These are phyloP conservation scores for Ichthyophthirius multifiliis DNA, from an alignment of 169 alveolate genomes.

Conservation along the genomic window DNA sequence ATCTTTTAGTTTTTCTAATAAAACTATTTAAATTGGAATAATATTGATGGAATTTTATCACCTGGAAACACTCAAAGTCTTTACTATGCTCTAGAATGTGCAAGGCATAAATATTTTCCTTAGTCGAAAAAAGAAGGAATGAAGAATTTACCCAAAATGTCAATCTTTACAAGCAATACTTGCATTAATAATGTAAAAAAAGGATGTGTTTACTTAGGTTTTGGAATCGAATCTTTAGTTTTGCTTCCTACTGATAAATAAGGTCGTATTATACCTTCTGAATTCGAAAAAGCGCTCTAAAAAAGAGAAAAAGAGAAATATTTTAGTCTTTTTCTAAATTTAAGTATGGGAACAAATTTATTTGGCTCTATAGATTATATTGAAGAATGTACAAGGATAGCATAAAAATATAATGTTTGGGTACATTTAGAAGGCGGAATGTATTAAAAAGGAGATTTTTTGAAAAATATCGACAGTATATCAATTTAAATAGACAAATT, in stretches of 20 bases:
- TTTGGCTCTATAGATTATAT: slow-evolving; percentile 43
- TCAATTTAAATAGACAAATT: neutral
- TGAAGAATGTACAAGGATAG: slow-evolving; percentile 33
- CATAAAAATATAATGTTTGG: slow-evolving; percentile 48
- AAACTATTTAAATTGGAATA: neutral
- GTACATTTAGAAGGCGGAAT: slow-evolving; percentile 52
- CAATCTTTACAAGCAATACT: neutral
- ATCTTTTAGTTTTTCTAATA: neutral
- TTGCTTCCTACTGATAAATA: neutral
- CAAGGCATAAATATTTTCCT: slow-evolving; percentile 16
- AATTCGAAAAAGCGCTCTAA: slow-evolving; percentile 9
- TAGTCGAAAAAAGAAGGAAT: slow-evolving; percentile 14
- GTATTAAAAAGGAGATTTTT: slow-evolving; percentile 35
- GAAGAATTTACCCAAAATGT: neutral
- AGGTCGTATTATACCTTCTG: slow-evolving; percentile 23
- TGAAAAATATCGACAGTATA: neutral
- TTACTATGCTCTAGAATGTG: neutral
- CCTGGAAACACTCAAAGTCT: slow-evolving; percentile 18
- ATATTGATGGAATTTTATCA: slow-evolving; percentile 16
- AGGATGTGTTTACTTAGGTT: slow-evolving; percentile 8
- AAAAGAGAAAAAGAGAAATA: neutral
- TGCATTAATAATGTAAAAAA: slow-evolving; percentile 8
- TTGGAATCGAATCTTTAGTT: slow-evolving; percentile 13
- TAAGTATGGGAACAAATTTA: slow-evolving; percentile 20
- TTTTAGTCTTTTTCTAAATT: slow-evolving; percentile 11